These are phyloP conservation scores for Neofusicoccum sp. DNA, from an alignment of 2,329 filamentous ascomycete genomes.

Conservation along the genomic window DNA sequence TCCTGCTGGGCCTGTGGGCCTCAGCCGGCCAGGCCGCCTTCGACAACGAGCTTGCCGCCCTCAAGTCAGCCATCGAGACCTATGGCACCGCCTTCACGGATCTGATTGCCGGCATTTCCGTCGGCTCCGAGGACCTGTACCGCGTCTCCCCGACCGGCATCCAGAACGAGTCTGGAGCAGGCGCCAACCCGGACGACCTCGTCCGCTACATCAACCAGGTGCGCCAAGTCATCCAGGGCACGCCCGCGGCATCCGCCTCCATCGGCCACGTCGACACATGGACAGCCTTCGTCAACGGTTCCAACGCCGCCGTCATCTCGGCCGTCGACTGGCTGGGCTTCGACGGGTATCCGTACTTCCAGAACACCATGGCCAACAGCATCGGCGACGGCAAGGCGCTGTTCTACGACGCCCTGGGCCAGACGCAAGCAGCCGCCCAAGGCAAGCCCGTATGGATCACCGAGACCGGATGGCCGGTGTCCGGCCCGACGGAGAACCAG, in stretches of 20 bases:
- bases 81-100: constrained; percentile 68
- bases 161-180: constrained; percentile 62
- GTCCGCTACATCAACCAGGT: constrained; percentile 72
- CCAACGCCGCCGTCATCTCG: constrained; percentile 71
- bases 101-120: constrained; percentile 78
- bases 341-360: constrained; percentile 84
- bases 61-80: constrained; percentile 67
- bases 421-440: constrained; percentile 60
- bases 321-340: constrained; percentile 79
- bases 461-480: constrained; percentile 85
- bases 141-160: constrained; percentile 67
- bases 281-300: constrained; percentile 68
- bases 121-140: constrained; percentile 78
- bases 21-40: constrained; percentile 67
- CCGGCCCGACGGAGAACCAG: constrained; percentile 61
- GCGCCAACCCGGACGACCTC: constrained; percentile 64
- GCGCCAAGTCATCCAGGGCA: constrained; percentile 64
- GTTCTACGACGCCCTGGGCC: constrained; percentile 68
- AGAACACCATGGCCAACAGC: constrained; percentile 59
- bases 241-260: constrained; percentile 58
- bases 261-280: constrained; percentile 91
- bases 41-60: constrained; percentile 72
- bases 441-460: constrained; percentile 82
- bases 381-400: constrained; percentile 66
- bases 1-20: constrained; percentile 84